Conservation (phyloP, 106 monocot genomes). For the Dendrobium catenatum region DNA sequence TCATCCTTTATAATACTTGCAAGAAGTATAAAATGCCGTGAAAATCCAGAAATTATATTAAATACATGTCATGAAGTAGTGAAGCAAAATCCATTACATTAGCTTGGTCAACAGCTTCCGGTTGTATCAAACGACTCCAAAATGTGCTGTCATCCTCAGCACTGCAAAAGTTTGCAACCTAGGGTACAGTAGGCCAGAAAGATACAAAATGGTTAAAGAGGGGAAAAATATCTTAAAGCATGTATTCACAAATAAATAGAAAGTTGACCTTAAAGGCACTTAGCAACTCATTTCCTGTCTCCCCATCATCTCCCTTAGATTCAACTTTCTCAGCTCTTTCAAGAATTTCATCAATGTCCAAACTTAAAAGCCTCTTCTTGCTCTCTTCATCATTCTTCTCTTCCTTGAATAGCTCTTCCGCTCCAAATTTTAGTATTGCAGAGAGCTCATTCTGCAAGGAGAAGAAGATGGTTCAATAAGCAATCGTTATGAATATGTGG, state of each 20-base stretch:
- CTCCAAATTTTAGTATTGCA: slow-evolving; percentile 96
- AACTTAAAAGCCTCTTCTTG: slow-evolving; percentile 79
- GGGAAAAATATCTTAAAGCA: neutral
- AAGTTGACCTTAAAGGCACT: slow-evolving; percentile 86
- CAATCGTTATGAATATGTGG: neutral
- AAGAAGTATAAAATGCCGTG: neutral
- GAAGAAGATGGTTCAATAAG: neutral
- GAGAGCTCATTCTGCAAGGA: slow-evolving; percentile 89
- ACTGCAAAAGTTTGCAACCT: slow-evolving; percentile 92
- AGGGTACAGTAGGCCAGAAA: neutral
- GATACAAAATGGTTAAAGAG: neutral
- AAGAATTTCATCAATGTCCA: slow-evolving; percentile 99
- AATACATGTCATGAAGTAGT: neutral
- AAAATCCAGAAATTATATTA: neutral
- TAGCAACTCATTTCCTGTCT: slow-evolving; percentile 82
- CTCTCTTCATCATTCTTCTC: slow-evolving; percentile 96
- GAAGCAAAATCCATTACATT: slow-evolving; percentile 35
- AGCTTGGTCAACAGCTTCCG: slow-evolving; percentile 61
- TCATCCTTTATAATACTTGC: neutral
- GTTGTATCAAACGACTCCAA: slow-evolving; percentile 97
- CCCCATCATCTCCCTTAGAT: slow-evolving; percentile 62
- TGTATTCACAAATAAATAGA: neutral
- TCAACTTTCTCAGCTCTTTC: slow-evolving; percentile 99
- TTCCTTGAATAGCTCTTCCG: slow-evolving; percentile 97
- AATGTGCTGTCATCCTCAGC: slow-evolving; percentile 94